Conservation (phyloP, 768 basidiomycete species). For the Termitomyces sp. region DNA sequence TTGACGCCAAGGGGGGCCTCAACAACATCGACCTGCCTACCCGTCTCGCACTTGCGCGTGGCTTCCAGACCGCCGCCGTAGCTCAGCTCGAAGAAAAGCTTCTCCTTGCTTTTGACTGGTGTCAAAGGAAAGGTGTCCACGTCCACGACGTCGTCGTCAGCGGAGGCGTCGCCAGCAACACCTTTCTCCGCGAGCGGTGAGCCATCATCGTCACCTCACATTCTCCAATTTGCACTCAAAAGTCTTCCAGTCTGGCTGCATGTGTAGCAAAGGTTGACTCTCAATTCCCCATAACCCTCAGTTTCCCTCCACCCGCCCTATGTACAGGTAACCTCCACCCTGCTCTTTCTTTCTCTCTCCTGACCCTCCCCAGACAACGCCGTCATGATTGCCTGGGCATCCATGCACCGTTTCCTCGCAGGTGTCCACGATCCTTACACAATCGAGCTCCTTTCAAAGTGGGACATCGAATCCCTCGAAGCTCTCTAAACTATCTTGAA, state of each 20-base stretch:
- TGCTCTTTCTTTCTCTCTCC: neutral
- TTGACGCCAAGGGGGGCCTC: slow-evolving; percentile 39
- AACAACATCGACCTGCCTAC: slow-evolving; percentile 31
- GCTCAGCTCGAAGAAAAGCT: slow-evolving; percentile 76
- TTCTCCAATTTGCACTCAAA: neutral
- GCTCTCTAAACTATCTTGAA: neutral
- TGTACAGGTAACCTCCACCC: slow-evolving; percentile 62
- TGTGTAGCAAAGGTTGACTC: slow-evolving; percentile 20
- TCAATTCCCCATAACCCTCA: slow-evolving; percentile 32
- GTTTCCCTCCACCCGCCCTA: slow-evolving; percentile 72
- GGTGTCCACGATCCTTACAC: slow-evolving; percentile 58
- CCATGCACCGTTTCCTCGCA: slow-evolving; percentile 71
- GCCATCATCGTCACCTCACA: slow-evolving; percentile 7
- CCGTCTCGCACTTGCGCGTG: slow-evolving; percentile 51
- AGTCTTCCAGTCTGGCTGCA: slow-evolving; percentile 22
- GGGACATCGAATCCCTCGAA: slow-evolving; percentile 67
- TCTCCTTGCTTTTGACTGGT: slow-evolving; percentile 42
- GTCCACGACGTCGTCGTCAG: slow-evolving; percentile 71
- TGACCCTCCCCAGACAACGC: slow-evolving; percentile 69
- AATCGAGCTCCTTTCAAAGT: slow-evolving; percentile 60
- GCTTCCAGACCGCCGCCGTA: slow-evolving; percentile 70
- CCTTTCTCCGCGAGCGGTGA: slow-evolving; percentile 60
- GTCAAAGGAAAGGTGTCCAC: slow-evolving; percentile 32
- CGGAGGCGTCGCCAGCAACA: slow-evolving; percentile 92
- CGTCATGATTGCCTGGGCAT: slow-evolving; percentile 94